phyloP scores from a whole-genome alignment of 2,329 filamentous ascomycete species.

The Calonectria multiphialidica region DNA sequence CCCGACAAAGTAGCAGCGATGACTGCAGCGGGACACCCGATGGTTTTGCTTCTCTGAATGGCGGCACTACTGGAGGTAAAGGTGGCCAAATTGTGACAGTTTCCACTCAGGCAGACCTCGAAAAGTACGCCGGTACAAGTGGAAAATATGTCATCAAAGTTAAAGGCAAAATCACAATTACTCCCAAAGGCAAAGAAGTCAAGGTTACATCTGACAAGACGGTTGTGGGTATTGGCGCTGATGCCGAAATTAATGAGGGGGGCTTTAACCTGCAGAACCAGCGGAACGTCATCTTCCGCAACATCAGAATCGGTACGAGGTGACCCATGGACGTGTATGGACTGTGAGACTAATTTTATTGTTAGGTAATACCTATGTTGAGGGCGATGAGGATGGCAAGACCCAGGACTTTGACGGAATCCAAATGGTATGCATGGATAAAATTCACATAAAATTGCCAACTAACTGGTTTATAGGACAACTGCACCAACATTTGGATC shows the following conservation, averaged over 20 bases:
- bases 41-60: constrained; percentile 41
- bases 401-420: constrained; percentile 41
- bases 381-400: constrained; percentile 38
- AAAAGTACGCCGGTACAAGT: constrained; percentile 33
- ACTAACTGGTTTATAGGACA: constrained; percentile 20
- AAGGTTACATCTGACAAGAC: constrained; percentile 39
- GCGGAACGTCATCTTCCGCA: constrained; percentile 40
- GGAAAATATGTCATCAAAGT: constrained; percentile 42
- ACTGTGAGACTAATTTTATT: neutral
- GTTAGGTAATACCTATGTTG: constrained; percentile 29
- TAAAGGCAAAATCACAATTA: constrained; percentile 37
- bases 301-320: constrained; percentile 37
- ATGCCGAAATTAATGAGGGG: constrained; percentile 38
- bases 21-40: constrained; percentile 32
- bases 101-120: constrained; percentile 36
- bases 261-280: constrained; percentile 37
- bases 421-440: constrained; percentile 28
- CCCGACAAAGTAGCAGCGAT: neutral
- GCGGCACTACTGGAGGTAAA: constrained; percentile 38
- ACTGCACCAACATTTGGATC: constrained; percentile 42
- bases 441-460: neutral
- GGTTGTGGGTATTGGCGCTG: constrained; percentile 38
- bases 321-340: neutral
- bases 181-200: constrained; percentile 38
- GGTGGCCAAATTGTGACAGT: constrained; percentile 37